phyloP scores from a whole-genome alignment of 2,329 filamentous ascomycete species.

The Raffaelea albimanens region DNA sequence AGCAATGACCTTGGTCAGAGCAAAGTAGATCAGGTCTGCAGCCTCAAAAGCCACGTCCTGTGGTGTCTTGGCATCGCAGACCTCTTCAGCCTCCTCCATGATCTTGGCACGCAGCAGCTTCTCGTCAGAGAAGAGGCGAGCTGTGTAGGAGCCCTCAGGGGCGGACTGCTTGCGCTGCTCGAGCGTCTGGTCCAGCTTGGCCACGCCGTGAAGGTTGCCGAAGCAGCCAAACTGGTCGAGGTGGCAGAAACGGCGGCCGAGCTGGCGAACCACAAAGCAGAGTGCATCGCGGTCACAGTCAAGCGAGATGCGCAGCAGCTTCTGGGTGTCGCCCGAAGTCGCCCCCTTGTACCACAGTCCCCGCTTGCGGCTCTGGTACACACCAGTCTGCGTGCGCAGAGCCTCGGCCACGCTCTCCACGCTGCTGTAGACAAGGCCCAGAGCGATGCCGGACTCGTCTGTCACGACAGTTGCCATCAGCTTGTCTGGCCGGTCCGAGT shows the following conservation, averaged over 20 bases:
- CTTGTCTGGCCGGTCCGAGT: constrained; percentile 72
- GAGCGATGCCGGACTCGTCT: constrained; percentile 72
- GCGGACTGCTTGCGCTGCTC: constrained; percentile 72
- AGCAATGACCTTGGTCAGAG: constrained; percentile 77
- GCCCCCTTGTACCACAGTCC: constrained; percentile 96
- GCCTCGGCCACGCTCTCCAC: constrained; percentile 84
- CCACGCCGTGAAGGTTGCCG: constrained; percentile 70
- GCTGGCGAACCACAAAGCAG: constrained; percentile 82
- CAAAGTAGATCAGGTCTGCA: constrained; percentile 93
- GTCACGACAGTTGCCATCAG: constrained; percentile 85
- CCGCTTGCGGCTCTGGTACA: constrained; percentile 93
- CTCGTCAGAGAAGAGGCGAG: constrained; percentile 81
- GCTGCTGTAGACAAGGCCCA: constrained; percentile 92
- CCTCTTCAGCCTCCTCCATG: constrained; percentile 94
- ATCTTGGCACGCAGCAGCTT: constrained; percentile 91
- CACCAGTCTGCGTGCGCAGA: constrained; percentile 65
- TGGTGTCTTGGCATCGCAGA: constrained; percentile 66
- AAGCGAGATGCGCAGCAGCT: constrained; percentile 72
- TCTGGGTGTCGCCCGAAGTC: constrained; percentile 86
- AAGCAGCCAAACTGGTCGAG: constrained; percentile 89
- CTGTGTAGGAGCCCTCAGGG: constrained; percentile 86
- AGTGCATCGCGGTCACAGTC: constrained; percentile 94
- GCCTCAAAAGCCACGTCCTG: constrained; percentile 82
- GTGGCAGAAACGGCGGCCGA: constrained; percentile 85
- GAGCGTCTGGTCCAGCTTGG: constrained; percentile 80